Evolutionary conservation across 1,284 basidiomycete genomes (phyloP), one percentile per base, ranked within the genome.

Genomic region (Cronartium quercuum): DNA sequence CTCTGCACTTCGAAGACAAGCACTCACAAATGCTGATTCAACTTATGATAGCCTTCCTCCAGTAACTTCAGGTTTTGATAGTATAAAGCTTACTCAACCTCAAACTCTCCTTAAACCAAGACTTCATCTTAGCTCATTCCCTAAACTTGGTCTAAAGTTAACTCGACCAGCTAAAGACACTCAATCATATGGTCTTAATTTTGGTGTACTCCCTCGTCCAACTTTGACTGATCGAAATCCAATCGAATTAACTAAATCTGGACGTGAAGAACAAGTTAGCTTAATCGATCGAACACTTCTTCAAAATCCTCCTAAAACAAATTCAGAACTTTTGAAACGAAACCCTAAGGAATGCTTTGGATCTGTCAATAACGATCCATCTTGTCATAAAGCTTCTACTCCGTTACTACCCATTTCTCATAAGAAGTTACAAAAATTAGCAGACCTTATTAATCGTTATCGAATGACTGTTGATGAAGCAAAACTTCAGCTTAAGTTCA

Each of bases 401-500:
- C 18, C 42, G 24, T 41, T 73, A 15, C 61, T 73, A 40, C 60
- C 63, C 15, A 63, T 73, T 37, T 73, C 69, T 12, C 62, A 64
- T 61, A 64, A 73, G 44, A 73, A 73, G 29, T 55, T 73, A 9
- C 61, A 65, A 34, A 73, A 65, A 73, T 38, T 73, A 4, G 69
- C 69, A 0, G 69, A 73, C 34, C 62, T 73, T n/a, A 65, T 73
- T 35, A 73, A 73, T 37, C 62, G 69, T 6, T 47, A 65, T 55
- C 41, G 44, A 38, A 73, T 73, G 69, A 29, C 62, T 5, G 41
- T 73, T 18, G 69, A 73, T 34, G 44, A 73, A 40, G 62, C 62
- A 18, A 44, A 55, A 21, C 29, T 73, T 37, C 69, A 73, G 40
- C 62, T 73, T 42, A 44, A 63, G 18, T 73, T 73, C 51, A 73